These are phyloP conservation scores for Penicillium sp. DNA, from an alignment of 2,329 filamentous ascomycete genomes.

Conservation along the genomic window DNA sequence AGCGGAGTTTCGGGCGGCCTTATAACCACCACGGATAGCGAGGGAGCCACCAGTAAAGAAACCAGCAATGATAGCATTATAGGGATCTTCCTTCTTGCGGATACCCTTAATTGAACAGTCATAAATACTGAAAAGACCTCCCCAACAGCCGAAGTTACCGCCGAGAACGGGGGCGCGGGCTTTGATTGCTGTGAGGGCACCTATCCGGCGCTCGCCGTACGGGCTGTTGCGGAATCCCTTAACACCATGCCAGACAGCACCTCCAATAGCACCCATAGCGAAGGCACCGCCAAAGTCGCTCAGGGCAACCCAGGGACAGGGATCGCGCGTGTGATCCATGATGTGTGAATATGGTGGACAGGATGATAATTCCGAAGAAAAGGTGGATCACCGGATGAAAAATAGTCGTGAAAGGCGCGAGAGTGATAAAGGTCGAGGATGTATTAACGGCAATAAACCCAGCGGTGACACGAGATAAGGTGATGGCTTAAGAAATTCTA, in stretches of 20 bases:
- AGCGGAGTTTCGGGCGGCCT: constrained; percentile 85
- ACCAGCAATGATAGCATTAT: constrained; percentile 93
- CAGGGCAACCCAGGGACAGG: constrained; percentile 91
- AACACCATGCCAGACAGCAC: constrained; percentile 90
- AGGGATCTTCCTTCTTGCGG: constrained; percentile 93
- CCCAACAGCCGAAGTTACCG: constrained; percentile 97
- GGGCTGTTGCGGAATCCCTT: constrained; percentile 87
- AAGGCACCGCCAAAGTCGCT: constrained; percentile 98
- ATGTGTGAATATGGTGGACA: neutral
- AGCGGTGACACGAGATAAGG: neutral
- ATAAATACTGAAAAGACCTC: constrained; percentile 87
- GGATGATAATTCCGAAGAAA: neutral
- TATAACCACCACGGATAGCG: constrained; percentile 81
- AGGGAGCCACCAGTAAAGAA: constrained; percentile 93
- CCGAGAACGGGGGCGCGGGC: constrained; percentile 90
- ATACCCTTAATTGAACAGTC: constrained; percentile 94
- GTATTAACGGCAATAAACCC: neutral
- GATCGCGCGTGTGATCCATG: constrained; percentile 95
- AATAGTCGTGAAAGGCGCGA: neutral
- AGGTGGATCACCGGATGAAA: neutral
- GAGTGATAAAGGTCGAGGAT: neutral
- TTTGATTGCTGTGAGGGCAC: constrained; percentile 93
- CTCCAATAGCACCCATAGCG: constrained; percentile 78
- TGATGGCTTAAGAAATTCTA: neutral
- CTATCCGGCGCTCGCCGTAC: constrained; percentile 89